These are phyloP conservation scores for Warburgia ugandensis DNA, from an alignment of 164 flowering plant genomes.

Conservation along the genomic window DNA sequence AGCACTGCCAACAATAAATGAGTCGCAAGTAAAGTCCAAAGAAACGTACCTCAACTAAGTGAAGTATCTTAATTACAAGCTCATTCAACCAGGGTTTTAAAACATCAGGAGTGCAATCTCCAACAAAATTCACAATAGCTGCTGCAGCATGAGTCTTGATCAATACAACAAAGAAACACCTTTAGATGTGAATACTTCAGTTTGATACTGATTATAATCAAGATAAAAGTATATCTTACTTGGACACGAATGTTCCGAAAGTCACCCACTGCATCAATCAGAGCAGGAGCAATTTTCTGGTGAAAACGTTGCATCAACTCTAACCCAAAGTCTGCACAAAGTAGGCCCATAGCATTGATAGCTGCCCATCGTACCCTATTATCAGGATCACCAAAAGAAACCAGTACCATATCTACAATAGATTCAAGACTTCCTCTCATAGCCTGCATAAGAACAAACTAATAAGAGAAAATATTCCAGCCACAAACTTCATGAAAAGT, in stretches of 20 bases:
- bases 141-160: conserved; percentile 30
- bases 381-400: conserved; percentile 25
- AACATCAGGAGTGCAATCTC: conserved; percentile 23
- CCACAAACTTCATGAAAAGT: background rate
- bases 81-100: conserved; percentile 26
- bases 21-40: background rate
- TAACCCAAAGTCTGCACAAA: conserved; percentile 33
- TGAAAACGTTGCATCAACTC: conserved; percentile 27
- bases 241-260: conserved; percentile 27
- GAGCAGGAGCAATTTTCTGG: conserved; percentile 21
- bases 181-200: background rate
- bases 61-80: conserved; percentile 21
- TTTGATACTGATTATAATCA: background rate
- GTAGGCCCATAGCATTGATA: conserved; percentile 31
- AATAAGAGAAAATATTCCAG: background rate
- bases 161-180: conserved; percentile 1
- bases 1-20: background rate
- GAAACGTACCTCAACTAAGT: conserved; percentile 22
- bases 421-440: conserved; percentile 22
- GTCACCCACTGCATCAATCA: conserved; percentile 27
- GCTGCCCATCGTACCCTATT: conserved; percentile 39
- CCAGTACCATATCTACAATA: conserved; percentile 22
- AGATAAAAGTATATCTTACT: conserved; percentile 11
- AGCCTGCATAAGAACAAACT: conserved; percentile 11
- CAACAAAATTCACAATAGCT: conserved; percentile 25